These are phyloP conservation scores for Candida silvicultrix DNA, from an alignment of 805 yeast species.

Conservation along the genomic window DNA sequence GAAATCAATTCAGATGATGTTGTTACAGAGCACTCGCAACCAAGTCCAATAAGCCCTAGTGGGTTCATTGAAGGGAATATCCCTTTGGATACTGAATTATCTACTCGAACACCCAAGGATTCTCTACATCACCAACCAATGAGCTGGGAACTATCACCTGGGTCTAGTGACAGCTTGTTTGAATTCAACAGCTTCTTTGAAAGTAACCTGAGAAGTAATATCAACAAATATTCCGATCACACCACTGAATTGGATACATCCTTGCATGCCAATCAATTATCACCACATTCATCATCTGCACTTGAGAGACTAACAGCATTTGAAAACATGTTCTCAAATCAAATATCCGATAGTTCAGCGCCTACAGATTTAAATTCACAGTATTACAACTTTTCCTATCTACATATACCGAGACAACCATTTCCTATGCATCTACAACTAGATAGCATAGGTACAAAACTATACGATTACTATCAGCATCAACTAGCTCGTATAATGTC, in stretches of 20 bases:
- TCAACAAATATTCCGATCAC: constrained; percentile 9
- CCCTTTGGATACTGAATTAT: neutral
- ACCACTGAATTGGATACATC: constrained; percentile 6
- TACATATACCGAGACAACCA: constrained; percentile 11
- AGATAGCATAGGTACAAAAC: constrained; percentile 36
- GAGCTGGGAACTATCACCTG: constrained; percentile 9
- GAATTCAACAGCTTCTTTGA: constrained; percentile 22
- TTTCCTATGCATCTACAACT: constrained; percentile 22
- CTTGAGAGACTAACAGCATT: constrained; percentile 1
- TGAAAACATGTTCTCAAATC: constrained; percentile 2
- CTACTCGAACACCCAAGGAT: neutral
- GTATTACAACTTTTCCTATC: constrained; percentile 5
- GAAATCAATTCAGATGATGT: too few relatives aligned
- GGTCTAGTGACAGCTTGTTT: constrained; percentile 8
- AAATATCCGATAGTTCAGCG: neutral
- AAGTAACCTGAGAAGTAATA: constrained; percentile 16
- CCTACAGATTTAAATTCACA: neutral
- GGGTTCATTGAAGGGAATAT: neutral
- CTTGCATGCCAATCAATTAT: constrained; percentile 1
- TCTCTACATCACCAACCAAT: constrained; percentile 2
- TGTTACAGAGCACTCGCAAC: neutral
- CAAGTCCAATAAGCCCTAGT: neutral
- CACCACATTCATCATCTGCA: neutral
- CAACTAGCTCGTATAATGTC: constrained; percentile 41
- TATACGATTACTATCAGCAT: constrained; percentile 45